A percentile compares a stretch with the other conserved stretches of the same genome.
Evolutionary conservation across 768 basidiomycete species (phyloP).

Genomic region (Leccinum longicurvipes): DNA sequence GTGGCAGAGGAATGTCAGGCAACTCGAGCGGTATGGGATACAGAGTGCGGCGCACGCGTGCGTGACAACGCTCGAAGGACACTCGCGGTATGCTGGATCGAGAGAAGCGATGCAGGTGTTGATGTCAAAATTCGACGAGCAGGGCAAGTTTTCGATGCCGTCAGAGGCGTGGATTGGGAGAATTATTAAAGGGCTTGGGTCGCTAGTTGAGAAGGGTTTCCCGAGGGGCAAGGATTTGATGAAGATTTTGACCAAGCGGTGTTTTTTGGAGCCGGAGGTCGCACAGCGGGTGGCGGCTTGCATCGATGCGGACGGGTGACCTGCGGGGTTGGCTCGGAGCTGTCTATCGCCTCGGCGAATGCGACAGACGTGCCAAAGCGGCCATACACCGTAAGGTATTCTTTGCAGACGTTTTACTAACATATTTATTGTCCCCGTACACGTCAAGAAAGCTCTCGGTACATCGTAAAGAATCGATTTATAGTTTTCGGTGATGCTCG

Average conservation of each 20-base stretch:
- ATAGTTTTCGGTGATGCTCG: too few relatives aligned
- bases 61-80: slow-evolving; percentile 25
- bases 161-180: slow-evolving; percentile 26
- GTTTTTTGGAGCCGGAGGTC: slow-evolving; percentile 19
- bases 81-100: slow-evolving; percentile 31
- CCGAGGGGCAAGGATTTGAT: slow-evolving; percentile 25
- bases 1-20: slow-evolving; percentile 27
- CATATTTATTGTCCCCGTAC: too few relatives aligned
- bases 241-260: slow-evolving; percentile 27
- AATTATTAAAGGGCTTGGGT: slow-evolving; percentile 22
- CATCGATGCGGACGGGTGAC: slow-evolving; percentile 10
- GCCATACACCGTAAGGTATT: too few relatives aligned
- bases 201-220: slow-evolving; percentile 16
- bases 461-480: too few relatives aligned
- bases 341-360: too few relatives aligned
- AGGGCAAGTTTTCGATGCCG: slow-evolving; percentile 31
- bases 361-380: too few relatives aligned
- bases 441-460: too few relatives aligned
- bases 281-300: slow-evolving; percentile 22
- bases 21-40: slow-evolving; percentile 20
- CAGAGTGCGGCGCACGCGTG: slow-evolving; percentile 30
- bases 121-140: slow-evolving; percentile 18
- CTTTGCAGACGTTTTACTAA: too few relatives aligned
- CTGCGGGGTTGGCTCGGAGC: too few relatives aligned
- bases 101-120: slow-evolving; percentile 20